Evolutionary conservation across 2,329 filamentous ascomycete genomes (phyloP).

Genomic region (Talaromyces sp.): DNA sequence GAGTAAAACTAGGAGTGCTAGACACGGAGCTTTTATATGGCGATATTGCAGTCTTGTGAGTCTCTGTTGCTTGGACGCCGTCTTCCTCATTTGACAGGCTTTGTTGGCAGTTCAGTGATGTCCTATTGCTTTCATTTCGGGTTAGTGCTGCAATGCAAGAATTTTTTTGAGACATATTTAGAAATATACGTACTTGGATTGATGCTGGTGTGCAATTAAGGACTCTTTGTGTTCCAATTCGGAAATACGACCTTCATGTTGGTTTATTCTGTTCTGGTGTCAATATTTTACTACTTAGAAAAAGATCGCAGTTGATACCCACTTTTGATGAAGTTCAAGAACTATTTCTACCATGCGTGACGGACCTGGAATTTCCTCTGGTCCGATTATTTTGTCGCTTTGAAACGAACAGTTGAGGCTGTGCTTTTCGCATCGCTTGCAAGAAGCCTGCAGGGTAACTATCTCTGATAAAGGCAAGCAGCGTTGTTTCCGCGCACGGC

Average conservation of each 20-base stretch:
- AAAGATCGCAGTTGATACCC: neutral
- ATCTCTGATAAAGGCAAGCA: slow-evolving; percentile 7
- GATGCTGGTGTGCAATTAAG: neutral
- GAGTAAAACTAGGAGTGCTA: slow-evolving; percentile 5
- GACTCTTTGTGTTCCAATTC: neutral
- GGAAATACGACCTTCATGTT: slow-evolving; percentile 3
- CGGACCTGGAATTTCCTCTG: slow-evolving; percentile 11
- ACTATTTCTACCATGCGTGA: slow-evolving; percentile 12
- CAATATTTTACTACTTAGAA: neutral
- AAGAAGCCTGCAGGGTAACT: slow-evolving; percentile 10
- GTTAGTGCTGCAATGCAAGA: too few species aligned
- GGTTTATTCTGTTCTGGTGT: neutral
- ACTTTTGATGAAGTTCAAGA: slow-evolving; percentile 12
- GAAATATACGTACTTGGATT: neutral
- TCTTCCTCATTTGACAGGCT: neutral
- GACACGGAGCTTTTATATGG: neutral
- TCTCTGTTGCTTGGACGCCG: neutral
- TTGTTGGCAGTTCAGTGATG: neutral
- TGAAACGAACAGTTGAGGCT: slow-evolving; percentile 13
- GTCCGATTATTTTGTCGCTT: slow-evolving; percentile 4
- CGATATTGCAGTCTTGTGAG: neutral
- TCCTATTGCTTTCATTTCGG: neutral
- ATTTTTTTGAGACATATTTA: too few species aligned
- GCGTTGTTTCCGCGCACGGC: slow-evolving; percentile 14
- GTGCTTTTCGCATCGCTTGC: slow-evolving; percentile 11